Base-by-base conservation (phyloP, 306 rosid genomes). In the peach (Prunus persica) region DNA sequence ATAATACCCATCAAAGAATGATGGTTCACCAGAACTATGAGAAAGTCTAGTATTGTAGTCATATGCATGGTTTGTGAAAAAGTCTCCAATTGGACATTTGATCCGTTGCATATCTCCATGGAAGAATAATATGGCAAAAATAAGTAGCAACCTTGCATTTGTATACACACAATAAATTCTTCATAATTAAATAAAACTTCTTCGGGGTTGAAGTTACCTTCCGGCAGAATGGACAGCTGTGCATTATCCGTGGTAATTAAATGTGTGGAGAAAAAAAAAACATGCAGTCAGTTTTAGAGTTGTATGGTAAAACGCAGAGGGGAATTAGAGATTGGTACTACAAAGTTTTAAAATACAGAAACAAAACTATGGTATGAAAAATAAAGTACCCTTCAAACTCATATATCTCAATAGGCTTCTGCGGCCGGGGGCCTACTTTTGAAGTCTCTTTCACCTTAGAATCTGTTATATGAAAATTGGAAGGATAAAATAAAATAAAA, bases 141-240 rank as follows among this genome's bases (percentile, higher is more conserved):
- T 15, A 8, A 18, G 8, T 2, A 24, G 38, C 2, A 68, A 70
- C 22, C 41, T 27, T 15, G n/a, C 34, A 60, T 30, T 2, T 27
- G 45, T 24, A 2, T 28, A 62, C 1, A 27, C 5, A 34, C 41
- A 6, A 34, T 34, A 63, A 74, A 51, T 19, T 34, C 63, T 25
- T 75, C 19, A 56, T 27, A 72, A 76, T 28, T 25, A 24, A 67
- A 75, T 3, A 32, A 57, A 24, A 68, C 6, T 50, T 6, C 5
- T 19, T 46, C 3, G 9, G 14, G 49, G 49, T 11, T 67, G 16
- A 75, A 45, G 32, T 84, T 91, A 96, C 99, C 99, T 96, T 96
- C 63, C 98, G 93, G 76, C 99, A 96, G 82, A 92, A 96, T 71
- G 99, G 99, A 80, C 97, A 96, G 84, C 99, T 96, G 84, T 72